Conservation (phyloP, 78 protist genomes). For the Trichosphaerium sp. region DNA sequence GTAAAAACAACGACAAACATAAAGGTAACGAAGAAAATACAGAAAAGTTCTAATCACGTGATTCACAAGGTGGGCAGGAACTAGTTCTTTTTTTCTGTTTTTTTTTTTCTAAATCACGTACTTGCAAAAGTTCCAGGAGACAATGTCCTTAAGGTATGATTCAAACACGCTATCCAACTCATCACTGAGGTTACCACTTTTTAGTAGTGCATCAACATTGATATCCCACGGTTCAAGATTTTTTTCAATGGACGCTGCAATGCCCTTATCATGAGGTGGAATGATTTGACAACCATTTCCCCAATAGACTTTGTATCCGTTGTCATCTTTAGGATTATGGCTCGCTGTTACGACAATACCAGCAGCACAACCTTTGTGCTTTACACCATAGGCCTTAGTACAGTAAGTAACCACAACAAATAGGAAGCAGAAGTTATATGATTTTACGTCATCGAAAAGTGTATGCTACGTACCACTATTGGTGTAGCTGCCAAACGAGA, state of each 20-base stretch:
- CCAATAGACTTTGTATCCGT: constrained; percentile 99
- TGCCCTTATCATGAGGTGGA: constrained; percentile 52
- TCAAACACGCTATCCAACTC: too few relatives aligned
- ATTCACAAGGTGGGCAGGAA: too few relatives aligned
- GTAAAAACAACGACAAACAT: background rate
- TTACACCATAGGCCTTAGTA: constrained; percentile 53
- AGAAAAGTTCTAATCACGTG: too few relatives aligned
- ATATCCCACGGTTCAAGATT: constrained; percentile 46
- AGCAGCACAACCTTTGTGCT: constrained; percentile 14
- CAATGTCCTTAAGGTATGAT: too few relatives aligned
- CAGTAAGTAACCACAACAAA: background rate
- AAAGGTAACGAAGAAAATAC: background rate
- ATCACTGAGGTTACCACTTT: too few relatives aligned
- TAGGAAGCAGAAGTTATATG: background rate
- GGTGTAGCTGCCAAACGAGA: constrained; percentile 68
- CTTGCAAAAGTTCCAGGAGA: too few relatives aligned
- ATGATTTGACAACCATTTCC: constrained; percentile 76
- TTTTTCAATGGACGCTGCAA: constrained; percentile 25
- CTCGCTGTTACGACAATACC: constrained; percentile 92
- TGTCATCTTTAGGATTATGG: constrained; percentile 93
- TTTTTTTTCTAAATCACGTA: too few relatives aligned
- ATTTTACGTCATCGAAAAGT: background rate
- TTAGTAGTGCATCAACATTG: background rate
- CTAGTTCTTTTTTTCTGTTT: too few relatives aligned
- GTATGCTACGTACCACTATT: constrained; percentile 43